These are phyloP conservation scores for Fagopyrum homotropicum DNA, from an alignment of 148 eudicot genomes.

Conservation along the genomic window DNA sequence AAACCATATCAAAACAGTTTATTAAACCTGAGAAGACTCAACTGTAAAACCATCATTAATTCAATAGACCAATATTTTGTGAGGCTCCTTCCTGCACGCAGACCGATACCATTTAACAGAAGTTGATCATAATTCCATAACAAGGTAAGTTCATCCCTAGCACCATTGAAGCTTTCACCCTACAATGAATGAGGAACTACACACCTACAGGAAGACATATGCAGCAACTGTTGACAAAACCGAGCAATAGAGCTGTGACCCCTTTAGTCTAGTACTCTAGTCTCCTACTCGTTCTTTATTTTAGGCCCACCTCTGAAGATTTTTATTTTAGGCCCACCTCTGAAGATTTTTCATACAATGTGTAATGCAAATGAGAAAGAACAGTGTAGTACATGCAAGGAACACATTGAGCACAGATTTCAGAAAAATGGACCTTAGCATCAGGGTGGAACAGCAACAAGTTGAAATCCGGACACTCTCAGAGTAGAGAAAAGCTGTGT, in stretches of 20 bases:
- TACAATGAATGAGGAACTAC: constrained; percentile 71
- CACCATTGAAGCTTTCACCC: neutral
- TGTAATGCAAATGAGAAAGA: neutral
- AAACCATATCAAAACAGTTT: neutral
- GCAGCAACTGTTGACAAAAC: neutral
- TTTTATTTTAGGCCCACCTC: no score
- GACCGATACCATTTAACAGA: neutral
- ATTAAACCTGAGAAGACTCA: constrained; percentile 65
- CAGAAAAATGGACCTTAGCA: constrained; percentile 36
- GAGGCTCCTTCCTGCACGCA: constrained; percentile 59
- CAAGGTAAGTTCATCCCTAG: neutral
- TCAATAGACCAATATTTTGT: constrained; percentile 48
- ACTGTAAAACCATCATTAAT: constrained; percentile 54
- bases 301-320: no score
- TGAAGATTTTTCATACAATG: neutral
- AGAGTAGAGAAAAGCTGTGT: constrained; percentile 69
- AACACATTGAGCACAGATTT: neutral
- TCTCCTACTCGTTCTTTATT: no score
- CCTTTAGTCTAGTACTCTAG: neutral
- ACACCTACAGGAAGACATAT: neutral
- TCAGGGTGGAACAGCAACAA: constrained; percentile 53
- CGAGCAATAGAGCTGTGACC: neutral
- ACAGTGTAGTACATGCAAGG: neutral
- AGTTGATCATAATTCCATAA: neutral
- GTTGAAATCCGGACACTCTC: constrained; percentile 59